phyloP scores from a whole-genome alignment of 805 yeast species.

The Lachancea thermotolerans region DNA sequence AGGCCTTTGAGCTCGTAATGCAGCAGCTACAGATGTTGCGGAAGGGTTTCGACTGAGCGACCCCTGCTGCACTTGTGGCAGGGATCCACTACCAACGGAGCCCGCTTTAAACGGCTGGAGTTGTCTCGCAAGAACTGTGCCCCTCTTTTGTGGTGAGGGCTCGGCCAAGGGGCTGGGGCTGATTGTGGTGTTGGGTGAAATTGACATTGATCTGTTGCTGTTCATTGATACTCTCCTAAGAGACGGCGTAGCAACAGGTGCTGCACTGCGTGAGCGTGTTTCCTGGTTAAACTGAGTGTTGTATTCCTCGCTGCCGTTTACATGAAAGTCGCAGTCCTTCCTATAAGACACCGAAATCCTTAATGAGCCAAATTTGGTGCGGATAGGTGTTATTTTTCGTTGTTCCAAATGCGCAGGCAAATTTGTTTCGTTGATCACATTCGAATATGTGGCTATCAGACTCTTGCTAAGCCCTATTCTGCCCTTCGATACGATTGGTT shows the following conservation, averaged over 20 bases:
- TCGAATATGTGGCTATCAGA: conserved; percentile 37
- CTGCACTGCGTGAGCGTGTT: not conserved
- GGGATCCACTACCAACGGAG: conserved; percentile 27
- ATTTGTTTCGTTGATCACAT: conserved; percentile 32
- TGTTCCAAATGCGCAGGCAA: conserved; percentile 49
- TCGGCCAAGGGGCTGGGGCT: conserved; percentile 17
- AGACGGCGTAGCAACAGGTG: conserved; percentile 1
- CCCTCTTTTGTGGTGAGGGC: conserved; percentile 17
- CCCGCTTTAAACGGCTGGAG: conserved; percentile 35
- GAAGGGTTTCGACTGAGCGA: conserved; percentile 38
- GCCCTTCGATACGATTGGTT: conserved; percentile 74
- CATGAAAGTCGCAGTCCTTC: conserved; percentile 56
- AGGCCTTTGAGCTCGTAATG: conserved; percentile 36
- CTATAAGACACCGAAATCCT: conserved; percentile 76
- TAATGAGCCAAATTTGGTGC: conserved; percentile 69
- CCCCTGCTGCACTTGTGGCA: conserved; percentile 24
- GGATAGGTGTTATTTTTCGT: conserved; percentile 59
- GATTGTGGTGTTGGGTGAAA: conserved; percentile 21
- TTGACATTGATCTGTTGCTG: conserved; percentile 17
- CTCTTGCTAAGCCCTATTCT: conserved; percentile 76
- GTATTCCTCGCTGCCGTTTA: conserved; percentile 52
- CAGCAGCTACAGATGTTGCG: conserved; percentile 36
- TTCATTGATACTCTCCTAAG: conserved; percentile 10
- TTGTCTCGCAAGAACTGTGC: conserved; percentile 20
- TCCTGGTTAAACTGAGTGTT: not conserved